A percentile compares a stretch with the other conserved stretches of the same genome.
These are phyloP conservation scores for Avena eriantha DNA, from an alignment of 176 grass and related monocot genomes.

Conservation along the genomic window DNA sequence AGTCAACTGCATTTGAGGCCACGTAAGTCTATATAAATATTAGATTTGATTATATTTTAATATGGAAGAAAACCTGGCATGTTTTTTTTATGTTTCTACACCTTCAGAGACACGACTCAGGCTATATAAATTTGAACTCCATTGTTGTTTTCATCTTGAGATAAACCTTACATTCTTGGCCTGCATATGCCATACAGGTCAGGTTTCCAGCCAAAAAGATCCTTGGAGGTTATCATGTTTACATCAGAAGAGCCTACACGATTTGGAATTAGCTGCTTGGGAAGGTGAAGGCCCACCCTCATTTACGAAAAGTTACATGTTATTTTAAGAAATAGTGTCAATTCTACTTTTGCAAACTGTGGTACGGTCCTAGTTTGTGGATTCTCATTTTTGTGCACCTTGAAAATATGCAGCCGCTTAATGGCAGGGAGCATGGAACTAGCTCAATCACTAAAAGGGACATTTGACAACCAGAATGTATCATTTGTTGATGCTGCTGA, in stretches of 20 bases:
- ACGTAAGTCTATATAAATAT: background rate
- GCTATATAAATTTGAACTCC: conserved; percentile 1
- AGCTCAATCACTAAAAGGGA: conserved; percentile 64
- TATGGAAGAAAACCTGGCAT: conserved; percentile 16
- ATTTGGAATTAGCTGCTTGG: conserved; percentile 97
- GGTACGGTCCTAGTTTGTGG: background rate
- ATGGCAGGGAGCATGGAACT: conserved; percentile 73
- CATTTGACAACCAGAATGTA: conserved; percentile 77
- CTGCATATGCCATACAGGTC: conserved; percentile 52
- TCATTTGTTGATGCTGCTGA: conserved; percentile 88
- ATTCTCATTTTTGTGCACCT: conserved; percentile 29
- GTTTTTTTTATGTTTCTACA: conserved; percentile 20
- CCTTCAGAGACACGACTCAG: background rate
- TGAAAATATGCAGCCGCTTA: conserved; percentile 79
- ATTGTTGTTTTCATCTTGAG: conserved; percentile 28
- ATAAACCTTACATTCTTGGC: conserved; percentile 32
- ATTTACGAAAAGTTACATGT: background rate
- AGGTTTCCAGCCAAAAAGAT: conserved; percentile 78
- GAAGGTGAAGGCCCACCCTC: conserved; percentile 86
- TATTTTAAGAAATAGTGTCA: background rate
- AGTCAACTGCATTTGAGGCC: background rate
- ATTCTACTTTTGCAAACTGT: background rate
- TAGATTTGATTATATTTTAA: background rate
- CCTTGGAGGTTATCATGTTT: conserved; percentile 98
- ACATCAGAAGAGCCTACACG: conserved; percentile 96